Base-by-base conservation (phyloP, 495 filamentous ascomycete genomes). In the Ascodesmis nigricans region DNA sequence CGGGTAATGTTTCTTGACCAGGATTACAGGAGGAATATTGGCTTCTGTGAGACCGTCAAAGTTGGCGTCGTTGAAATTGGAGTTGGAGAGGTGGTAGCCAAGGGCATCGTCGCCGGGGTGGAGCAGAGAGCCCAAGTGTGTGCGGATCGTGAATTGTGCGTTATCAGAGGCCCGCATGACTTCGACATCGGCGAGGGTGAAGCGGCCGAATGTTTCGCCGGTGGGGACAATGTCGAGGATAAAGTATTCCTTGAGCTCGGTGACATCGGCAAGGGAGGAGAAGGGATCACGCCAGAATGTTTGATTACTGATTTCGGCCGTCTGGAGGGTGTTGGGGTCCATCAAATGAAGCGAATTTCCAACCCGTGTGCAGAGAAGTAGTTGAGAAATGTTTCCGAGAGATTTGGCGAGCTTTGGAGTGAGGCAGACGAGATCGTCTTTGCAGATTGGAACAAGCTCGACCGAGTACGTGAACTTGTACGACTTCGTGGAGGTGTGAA, bases 1-100 rank as follows among this genome's bases (percentile, higher is more conserved):
- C 5, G 77, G 67, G 55, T 90, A 95, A 63, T 71, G 66, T 53
- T 99, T 99, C 80, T 90, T 92, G 43, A 99, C 79, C 2, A 99
- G 66, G 0, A 95, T 53, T 1, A 93, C 90, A 42, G 95, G 90
- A 0, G 90, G 90, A 26, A 99, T 74, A 2, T 63, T 72, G 49
- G 67, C 60, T 47, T 67, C 53, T 53, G 90, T 75, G 14, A 92
- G 62, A 2, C 69, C 75, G 29, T 92, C 84, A 45, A 77, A 78
- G 29, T 79, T 56, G 0, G 63, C 58, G 47, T 80, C 80, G 65
- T 99, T 99, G 65, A 77, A 93, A 53, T 90, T 84, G 18, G 82
- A 67, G 13, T 79, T 82, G 1, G 69, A 71, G 13, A 99, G 53
- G 53, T 83, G 70, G 55, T 92, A 99, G 1, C 90, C 90, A 50